These are phyloP conservation scores for Athelia psychrophila DNA, from an alignment of 1,284 basidiomycete species.

Conservation along the genomic window DNA sequence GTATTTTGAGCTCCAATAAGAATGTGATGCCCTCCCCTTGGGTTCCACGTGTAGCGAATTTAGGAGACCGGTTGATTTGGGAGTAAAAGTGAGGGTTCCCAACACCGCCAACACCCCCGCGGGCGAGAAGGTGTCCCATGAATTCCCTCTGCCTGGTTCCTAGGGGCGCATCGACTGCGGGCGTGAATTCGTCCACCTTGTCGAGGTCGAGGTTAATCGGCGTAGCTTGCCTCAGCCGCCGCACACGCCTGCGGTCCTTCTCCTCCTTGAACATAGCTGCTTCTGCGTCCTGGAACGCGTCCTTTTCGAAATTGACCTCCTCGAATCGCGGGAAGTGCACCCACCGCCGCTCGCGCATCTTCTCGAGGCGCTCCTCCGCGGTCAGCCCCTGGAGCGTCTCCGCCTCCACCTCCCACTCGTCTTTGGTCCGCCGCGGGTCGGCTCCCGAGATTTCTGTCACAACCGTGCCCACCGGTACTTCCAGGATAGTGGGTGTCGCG, in stretches of 20 bases:
- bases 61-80: slow-evolving; percentile 68
- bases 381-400: slow-evolving; percentile 52
- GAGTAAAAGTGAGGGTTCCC: slow-evolving; percentile 90
- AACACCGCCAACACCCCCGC: slow-evolving; percentile 82
- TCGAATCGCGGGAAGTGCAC: slow-evolving; percentile 74
- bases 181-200: slow-evolving; percentile 40
- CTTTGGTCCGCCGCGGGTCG: slow-evolving; percentile 57
- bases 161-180: slow-evolving; percentile 60
- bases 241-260: slow-evolving; percentile 48
- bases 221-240: slow-evolving; percentile 39
- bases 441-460: slow-evolving; percentile 70
- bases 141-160: slow-evolving; percentile 59
- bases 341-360: slow-evolving; percentile 70
- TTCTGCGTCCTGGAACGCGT: slow-evolving; percentile 77
- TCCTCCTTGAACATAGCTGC: slow-evolving; percentile 60
- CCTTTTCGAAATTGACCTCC: slow-evolving; percentile 61
- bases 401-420: slow-evolving; percentile 68
- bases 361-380: slow-evolving; percentile 45
- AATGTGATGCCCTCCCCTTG: slow-evolving; percentile 83
- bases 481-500: slow-evolving; percentile 70
- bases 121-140: slow-evolving; percentile 69
- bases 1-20: slow-evolving; percentile 90
- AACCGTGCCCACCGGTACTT: slow-evolving; percentile 87
- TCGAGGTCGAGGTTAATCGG: slow-evolving; percentile 63
- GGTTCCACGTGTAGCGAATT: slow-evolving; percentile 79